A percentile compares a stretch with the other conserved stretches of the same genome.
These are phyloP conservation scores for Lyophyllum shimeji DNA, from an alignment of 768 basidiomycete species.

Conservation along the genomic window DNA sequence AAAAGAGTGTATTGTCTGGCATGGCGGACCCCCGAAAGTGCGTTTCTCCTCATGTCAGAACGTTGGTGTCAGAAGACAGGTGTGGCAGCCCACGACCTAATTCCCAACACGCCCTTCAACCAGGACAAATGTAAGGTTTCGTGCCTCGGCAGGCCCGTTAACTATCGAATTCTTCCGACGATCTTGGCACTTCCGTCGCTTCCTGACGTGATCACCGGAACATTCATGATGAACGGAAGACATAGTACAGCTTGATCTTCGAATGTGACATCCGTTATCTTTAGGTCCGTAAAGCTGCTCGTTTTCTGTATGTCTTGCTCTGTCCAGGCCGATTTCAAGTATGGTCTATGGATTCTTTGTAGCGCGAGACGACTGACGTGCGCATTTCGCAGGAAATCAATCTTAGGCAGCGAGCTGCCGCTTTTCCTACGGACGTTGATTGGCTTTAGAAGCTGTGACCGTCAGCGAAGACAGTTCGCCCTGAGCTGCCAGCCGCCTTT, in stretches of 20 bases:
- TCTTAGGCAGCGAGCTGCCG: background rate
- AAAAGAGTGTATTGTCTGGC: too few species aligned
- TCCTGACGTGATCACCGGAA: slow-evolving; percentile 15
- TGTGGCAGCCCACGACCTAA: too few species aligned
- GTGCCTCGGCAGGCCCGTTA: background rate
- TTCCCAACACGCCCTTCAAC: background rate
- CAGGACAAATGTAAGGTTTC: background rate
- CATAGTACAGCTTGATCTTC: slow-evolving; percentile 11
- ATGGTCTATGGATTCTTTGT: background rate
- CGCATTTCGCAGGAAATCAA: background rate
- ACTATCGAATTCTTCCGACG: background rate
- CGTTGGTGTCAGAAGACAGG: too few species aligned
- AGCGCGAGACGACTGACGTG: background rate
- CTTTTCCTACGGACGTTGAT: background rate
- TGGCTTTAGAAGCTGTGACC: slow-evolving; percentile 12
- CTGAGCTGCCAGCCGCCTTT: slow-evolving; percentile 33
- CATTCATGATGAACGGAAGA: slow-evolving; percentile 6
- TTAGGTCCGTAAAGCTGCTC: background rate
- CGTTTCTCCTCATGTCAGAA: too few species aligned
- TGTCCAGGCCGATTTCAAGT: background rate
- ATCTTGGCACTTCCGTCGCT: slow-evolving; percentile 6
- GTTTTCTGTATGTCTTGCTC: background rate
- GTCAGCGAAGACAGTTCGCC: slow-evolving; percentile 35
- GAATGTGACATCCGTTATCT: slow-evolving; percentile 1
- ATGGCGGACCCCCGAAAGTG: too few species aligned